phyloP scores from a whole-genome alignment of 2,329 filamentous ascomycete genomes.

The Aschersonia sp. region DNA sequence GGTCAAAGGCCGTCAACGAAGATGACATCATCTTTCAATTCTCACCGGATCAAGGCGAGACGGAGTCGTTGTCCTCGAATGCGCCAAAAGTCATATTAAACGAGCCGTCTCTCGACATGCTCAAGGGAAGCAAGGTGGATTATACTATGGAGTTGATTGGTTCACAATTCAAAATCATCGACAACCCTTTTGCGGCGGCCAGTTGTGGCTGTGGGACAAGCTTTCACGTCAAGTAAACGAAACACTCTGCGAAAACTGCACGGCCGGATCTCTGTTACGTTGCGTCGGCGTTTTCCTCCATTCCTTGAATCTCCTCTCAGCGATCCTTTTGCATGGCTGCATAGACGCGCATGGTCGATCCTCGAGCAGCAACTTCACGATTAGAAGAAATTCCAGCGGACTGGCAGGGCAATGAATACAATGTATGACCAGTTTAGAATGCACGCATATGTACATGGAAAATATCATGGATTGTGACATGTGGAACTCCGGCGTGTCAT shows the following conservation, averaged over 20 bases:
- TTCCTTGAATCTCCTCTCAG: too few species aligned
- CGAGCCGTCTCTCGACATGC: conserved; percentile 67
- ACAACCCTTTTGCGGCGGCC: conserved; percentile 82
- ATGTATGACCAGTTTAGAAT: too few species aligned
- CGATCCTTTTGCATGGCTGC: too few species aligned
- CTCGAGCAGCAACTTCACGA: neutral
- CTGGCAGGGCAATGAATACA: neutral
- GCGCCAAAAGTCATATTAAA: conserved; percentile 78
- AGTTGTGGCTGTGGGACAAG: conserved; percentile 96
- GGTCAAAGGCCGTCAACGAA: conserved; percentile 32
- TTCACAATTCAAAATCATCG: conserved; percentile 85
- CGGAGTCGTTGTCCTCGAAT: conserved; percentile 12
- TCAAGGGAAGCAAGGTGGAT: conserved; percentile 90
- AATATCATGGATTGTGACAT: too few species aligned
- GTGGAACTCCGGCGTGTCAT: conserved; percentile 23
- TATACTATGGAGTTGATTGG: conserved; percentile 90
- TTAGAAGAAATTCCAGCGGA: neutral
- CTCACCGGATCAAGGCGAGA: conserved; percentile 30
- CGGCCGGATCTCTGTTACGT: too few species aligned
- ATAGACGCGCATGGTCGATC: too few species aligned
- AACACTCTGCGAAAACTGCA: too few species aligned
- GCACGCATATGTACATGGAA: too few species aligned
- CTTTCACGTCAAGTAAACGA: conserved; percentile 64
- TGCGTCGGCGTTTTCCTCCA: too few species aligned
- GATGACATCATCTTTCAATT: conserved; percentile 85